Evolutionary conservation across 805 yeast genomes (phyloP).

Genomic region (Zygoascus flipseniorum): DNA sequence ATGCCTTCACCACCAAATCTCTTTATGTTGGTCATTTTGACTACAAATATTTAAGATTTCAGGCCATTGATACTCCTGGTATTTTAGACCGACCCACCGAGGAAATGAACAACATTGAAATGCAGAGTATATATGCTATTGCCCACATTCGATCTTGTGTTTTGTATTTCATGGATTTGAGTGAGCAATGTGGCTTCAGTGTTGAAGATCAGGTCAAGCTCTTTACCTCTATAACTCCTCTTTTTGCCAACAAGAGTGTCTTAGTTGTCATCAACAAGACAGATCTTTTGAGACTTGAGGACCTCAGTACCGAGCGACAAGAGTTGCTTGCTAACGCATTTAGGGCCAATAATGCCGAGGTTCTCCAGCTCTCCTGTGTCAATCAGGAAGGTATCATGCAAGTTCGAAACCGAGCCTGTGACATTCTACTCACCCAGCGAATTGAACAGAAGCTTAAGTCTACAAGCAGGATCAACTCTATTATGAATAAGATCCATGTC

Average conservation of each 20-base stretch:
- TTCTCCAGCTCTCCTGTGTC: conserved; percentile 88
- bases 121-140: conserved; percentile 98
- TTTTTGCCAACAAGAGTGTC: conserved; percentile 94
- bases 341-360: conserved; percentile 66
- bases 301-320: conserved; percentile 68
- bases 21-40: conserved; percentile 98
- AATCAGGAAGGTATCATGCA: conserved; percentile 92
- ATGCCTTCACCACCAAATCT: conserved; percentile 97
- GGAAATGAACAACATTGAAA: conserved; percentile 98
- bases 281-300: conserved; percentile 81
- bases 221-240: conserved; percentile 93
- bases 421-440: conserved; percentile 87
- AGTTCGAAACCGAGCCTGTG: conserved; percentile 96
- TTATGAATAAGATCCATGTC: conserved; percentile 91
- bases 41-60: conserved; percentile 94
- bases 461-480: conserved; percentile 77
- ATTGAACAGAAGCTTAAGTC: conserved; percentile 90
- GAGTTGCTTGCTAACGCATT: conserved; percentile 41
- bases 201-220: conserved; percentile 95
- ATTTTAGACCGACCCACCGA: conserved; percentile 97
- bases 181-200: conserved; percentile 98
- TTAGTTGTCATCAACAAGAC: conserved; percentile 92
- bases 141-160: conserved; percentile 97
- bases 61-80: conserved; percentile 99
- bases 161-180: conserved; percentile 93